Evolutionary conservation across 2,329 filamentous ascomycete genomes (phyloP).

Genomic region (Cyphellophora attinorum): DNA sequence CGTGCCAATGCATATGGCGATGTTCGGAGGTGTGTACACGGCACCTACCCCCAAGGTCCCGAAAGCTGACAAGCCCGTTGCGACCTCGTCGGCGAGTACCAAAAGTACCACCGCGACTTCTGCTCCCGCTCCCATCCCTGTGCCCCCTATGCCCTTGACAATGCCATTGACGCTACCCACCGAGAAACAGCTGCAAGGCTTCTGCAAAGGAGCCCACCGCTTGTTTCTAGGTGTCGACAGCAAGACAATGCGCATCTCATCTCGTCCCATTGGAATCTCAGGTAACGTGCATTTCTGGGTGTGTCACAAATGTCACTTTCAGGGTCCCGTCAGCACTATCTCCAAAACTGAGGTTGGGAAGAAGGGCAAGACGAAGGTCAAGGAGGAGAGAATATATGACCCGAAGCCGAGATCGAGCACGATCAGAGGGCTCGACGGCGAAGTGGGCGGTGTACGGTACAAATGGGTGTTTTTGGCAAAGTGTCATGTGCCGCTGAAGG

Average conservation of each 20-base stretch:
- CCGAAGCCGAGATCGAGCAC: conserved; percentile 13
- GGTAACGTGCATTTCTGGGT: conserved; percentile 23
- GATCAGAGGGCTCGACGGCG: conserved; percentile 1
- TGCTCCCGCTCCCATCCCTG: neutral
- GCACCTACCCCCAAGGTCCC: neutral
- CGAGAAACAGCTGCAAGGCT: conserved; percentile 26
- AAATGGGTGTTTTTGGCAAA: conserved; percentile 40
- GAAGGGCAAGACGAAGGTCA: conserved; percentile 5
- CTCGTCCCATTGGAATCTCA: conserved; percentile 13
- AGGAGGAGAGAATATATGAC: conserved; percentile 21
- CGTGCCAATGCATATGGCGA: conserved; percentile 1
- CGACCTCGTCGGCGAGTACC: too few species aligned
- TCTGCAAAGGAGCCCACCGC: conserved; percentile 26
- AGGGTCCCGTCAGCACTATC: conserved; percentile 23
- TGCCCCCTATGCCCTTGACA: conserved; percentile 1
- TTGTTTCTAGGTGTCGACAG: conserved; percentile 12
- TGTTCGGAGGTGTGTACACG: neutral
- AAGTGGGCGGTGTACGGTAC: conserved; percentile 28
- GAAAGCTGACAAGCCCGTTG: neutral
- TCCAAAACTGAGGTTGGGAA: conserved; percentile 8
- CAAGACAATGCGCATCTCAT: conserved; percentile 13
- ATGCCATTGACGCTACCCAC: conserved; percentile 20
- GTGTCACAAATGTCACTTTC: conserved; percentile 34
- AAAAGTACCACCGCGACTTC: neutral
- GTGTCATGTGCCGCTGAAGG: conserved; percentile 30